These are phyloP conservation scores for Tubosaeta sp. DNA, from an alignment of 768 basidiomycete species.

Conservation along the genomic window DNA sequence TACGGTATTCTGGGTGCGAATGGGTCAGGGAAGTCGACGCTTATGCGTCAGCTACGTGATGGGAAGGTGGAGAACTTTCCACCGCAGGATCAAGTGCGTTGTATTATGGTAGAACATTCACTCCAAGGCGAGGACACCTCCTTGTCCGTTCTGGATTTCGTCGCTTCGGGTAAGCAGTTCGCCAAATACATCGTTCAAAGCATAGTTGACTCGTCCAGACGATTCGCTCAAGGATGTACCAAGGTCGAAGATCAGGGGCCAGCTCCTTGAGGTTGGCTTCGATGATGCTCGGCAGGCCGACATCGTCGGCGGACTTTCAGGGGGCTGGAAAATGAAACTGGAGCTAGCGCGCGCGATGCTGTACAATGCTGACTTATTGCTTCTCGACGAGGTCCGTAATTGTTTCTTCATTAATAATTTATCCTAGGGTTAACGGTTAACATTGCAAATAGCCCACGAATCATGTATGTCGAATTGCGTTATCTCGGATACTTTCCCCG, in stretches of 20 bases:
- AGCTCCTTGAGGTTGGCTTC: conserved; percentile 87
- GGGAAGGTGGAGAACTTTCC: conserved; percentile 98
- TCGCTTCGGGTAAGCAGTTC: conserved; percentile 63
- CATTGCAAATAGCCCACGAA: conserved; percentile 68
- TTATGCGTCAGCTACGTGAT: conserved; percentile 93
- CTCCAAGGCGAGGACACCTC: conserved; percentile 91
- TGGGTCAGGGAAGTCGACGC: conserved; percentile 92
- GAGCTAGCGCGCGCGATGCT: conserved; percentile 96
- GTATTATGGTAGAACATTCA: conserved; percentile 97
- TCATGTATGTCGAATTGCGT: conserved; percentile 54
- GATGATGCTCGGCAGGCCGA: conserved; percentile 82
- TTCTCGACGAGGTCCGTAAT: conserved; percentile 72
- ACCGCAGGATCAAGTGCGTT: conserved; percentile 76
- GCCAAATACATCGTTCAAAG: conserved; percentile 3
- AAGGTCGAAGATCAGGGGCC: conserved; percentile 70
- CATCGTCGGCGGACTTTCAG: conserved; percentile 84
- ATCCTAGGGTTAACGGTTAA: conserved; percentile 19
- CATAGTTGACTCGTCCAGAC: conserved; percentile 42
- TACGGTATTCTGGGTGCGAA: conserved; percentile 98
- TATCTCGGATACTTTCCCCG: conserved; percentile 14
- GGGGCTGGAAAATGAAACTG: conserved; percentile 99
- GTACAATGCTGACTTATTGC: conserved; percentile 83
- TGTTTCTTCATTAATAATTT: conserved; percentile 19
- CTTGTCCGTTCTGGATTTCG: conserved; percentile 81
- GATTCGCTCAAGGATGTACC: conserved; percentile 57